These are phyloP conservation scores for Stachybotrys chlorohalonatus DNA, from an alignment of 2,329 filamentous ascomycete species.

Conservation along the genomic window DNA sequence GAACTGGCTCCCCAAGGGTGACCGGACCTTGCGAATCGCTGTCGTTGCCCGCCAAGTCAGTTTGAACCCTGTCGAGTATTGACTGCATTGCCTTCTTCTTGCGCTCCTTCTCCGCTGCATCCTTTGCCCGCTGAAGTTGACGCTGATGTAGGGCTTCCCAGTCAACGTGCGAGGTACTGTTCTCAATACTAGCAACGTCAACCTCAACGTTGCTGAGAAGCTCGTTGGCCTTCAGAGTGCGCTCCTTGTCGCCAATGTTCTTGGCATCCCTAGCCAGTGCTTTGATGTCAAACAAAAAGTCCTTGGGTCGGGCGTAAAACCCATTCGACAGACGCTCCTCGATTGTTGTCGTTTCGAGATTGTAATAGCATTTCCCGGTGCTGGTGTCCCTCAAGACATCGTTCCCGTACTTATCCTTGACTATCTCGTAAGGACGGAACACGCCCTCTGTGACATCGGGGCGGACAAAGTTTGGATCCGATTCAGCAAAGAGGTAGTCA, in stretches of 20 bases:
- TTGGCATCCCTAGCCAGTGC: slow-evolving; percentile 77
- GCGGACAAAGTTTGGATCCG: slow-evolving; percentile 61
- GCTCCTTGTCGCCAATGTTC: slow-evolving; percentile 71
- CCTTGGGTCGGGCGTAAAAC: slow-evolving; percentile 83
- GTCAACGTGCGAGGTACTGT: slow-evolving; percentile 57
- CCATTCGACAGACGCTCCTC: slow-evolving; percentile 96
- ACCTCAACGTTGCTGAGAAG: slow-evolving; percentile 90
- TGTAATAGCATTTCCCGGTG: slow-evolving; percentile 85
- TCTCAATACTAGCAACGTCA: slow-evolving; percentile 71
- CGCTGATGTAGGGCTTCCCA: slow-evolving; percentile 76
- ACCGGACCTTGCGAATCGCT: slow-evolving; percentile 48
- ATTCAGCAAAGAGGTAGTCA: slow-evolving; percentile 75
- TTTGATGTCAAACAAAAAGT: slow-evolving; percentile 84
- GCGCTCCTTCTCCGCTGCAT: slow-evolving; percentile 49
- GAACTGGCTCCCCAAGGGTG: slow-evolving; percentile 55
- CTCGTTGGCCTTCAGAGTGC: slow-evolving; percentile 81
- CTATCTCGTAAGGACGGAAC: slow-evolving; percentile 68
- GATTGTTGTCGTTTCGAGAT: slow-evolving; percentile 84
- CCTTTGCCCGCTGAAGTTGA: slow-evolving; percentile 55
- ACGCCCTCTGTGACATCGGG: slow-evolving; percentile 45
- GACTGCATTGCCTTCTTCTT: slow-evolving; percentile 56
- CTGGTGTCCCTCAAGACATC: slow-evolving; percentile 66
- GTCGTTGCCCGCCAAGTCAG: slow-evolving; percentile 43
- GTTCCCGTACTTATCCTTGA: slow-evolving; percentile 69
- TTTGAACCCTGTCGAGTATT: slow-evolving; percentile 37